A percentile compares a stretch with the other conserved stretches of the same genome.
phyloP scores from a whole-genome alignment of 83 land plant species.

The Thuja plicata region DNA sequence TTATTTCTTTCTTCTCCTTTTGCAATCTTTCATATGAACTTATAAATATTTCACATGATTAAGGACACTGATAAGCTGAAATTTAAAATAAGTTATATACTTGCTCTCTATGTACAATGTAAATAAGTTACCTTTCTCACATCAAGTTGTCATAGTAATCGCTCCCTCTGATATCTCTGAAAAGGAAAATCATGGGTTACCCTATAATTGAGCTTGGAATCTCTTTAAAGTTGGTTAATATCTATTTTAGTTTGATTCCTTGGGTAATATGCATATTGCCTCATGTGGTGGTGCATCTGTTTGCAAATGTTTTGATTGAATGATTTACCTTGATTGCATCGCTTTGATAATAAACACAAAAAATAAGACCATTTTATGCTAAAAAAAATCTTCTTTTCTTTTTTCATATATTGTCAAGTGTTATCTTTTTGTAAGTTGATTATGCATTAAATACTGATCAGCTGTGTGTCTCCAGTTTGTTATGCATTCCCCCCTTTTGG shows the following conservation, averaged over 20 bases:
- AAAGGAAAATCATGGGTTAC: neutral
- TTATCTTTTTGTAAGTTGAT: neutral
- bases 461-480: neutral
- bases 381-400: neutral
- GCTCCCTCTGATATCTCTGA: neutral
- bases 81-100: neutral
- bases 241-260: neutral
- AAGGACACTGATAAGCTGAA: neutral
- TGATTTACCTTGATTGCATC: conserved; percentile 1
- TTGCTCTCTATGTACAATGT: neutral
- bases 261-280: neutral
- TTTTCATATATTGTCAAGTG: neutral
- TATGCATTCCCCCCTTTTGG: neutral
- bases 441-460: neutral
- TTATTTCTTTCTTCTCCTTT: neutral
- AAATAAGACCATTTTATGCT: neutral
- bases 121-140: neutral
- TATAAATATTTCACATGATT: neutral
- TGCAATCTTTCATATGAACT: neutral
- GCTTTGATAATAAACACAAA: neutral
- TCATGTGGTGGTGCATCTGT: neutral
- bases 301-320: neutral
- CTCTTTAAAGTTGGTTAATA: neutral
- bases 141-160: neutral
- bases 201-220: neutral